These are phyloP conservation scores for Sedum album DNA, from an alignment of 164 flowering plant species.

Conservation along the genomic window DNA sequence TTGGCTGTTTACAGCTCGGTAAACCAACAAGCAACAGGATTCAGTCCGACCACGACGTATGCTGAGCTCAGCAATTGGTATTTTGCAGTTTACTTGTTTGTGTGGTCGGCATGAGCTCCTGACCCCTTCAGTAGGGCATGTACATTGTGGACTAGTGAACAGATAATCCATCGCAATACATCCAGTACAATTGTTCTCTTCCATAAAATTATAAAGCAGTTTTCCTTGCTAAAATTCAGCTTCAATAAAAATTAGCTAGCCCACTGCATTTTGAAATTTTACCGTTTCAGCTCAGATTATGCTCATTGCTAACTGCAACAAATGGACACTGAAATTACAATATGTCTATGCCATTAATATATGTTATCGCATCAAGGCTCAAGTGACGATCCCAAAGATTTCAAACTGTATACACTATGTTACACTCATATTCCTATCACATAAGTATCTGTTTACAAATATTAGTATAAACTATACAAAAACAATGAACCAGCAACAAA, in stretches of 20 bases:
- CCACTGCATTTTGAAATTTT: conserved; percentile 10
- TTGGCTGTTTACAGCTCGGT: conserved; percentile 69
- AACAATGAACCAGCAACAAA: not conserved
- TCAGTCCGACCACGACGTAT: conserved; percentile 53
- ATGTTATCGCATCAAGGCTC: not conserved
- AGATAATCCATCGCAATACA: not conserved
- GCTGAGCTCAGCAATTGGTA: conserved; percentile 27
- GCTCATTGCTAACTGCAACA: conserved; percentile 1
- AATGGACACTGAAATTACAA: not conserved
- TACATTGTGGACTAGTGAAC: not conserved
- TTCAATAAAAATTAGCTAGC: not conserved
- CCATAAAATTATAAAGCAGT: conserved; percentile 10
- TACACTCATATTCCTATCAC: not conserved
- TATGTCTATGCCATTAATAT: conserved; percentile 5
- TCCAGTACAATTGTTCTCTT: conserved; percentile 2
- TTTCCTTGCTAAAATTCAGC: conserved; percentile 9
- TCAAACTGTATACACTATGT: not conserved
- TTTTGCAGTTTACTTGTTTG: conserved; percentile 28
- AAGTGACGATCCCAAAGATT: not conserved
- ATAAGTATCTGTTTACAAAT: not conserved
- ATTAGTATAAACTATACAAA: not conserved
- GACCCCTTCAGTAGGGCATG: conserved; percentile 31
- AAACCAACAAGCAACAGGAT: conserved; percentile 64
- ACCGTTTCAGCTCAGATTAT: conserved; percentile 9
- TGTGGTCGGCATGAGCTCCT: conserved; percentile 39